Evolutionary conservation across 805 yeast genomes (phyloP), one percentile per base, ranked within the genome.

Genomic region (Blastobotrys robertii): DNA sequence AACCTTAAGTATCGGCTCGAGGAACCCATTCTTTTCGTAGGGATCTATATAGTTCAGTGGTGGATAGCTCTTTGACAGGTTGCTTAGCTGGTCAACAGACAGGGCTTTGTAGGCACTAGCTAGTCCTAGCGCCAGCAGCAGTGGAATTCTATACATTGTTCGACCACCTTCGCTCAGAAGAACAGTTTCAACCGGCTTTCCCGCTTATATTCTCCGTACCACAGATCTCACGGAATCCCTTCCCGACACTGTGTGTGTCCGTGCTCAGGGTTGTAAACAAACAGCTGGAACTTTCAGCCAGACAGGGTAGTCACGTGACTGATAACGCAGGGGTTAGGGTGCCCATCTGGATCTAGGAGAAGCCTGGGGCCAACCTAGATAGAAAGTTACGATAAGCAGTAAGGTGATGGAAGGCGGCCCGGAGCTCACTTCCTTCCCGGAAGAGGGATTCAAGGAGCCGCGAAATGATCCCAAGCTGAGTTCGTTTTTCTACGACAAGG

Each of bases 1-100:
- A 5, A 58, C 60, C 11, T 48, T 53, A 11, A 63, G 45, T 12
- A 62, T 48, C 8, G 66, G 66, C 19, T 53, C 44, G 22, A 62
- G 47, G 13, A 52, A 44, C 7, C 57, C 57, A 7, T 44, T 37
- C 7, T 41, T 31, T 36, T 53, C 48, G 32, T 45, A 19, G n/a
- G 40, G 36, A 8, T 38, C 45, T 29, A 55, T 43, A 34, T 41
- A 49, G 11, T 42, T 30, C 8, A 41, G 41, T 2, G 53, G 50
- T 3, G 48, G 43, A 34, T 36, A 38, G 4, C 39, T 34, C 14
- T 44, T 32, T 13, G 37, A 16, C n/a, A 53, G 34, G 11, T 14
- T 28, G 29, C 15, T 28, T 6, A 33, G 11, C 15, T 39, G 29
- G 12, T 33, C 33, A 19, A 9, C 14, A 8, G 19, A 7, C 8